phyloP scores from a whole-genome alignment of 2,329 filamentous ascomycete genomes.

The Ophiocordyceps polyrhachis-furcata region DNA sequence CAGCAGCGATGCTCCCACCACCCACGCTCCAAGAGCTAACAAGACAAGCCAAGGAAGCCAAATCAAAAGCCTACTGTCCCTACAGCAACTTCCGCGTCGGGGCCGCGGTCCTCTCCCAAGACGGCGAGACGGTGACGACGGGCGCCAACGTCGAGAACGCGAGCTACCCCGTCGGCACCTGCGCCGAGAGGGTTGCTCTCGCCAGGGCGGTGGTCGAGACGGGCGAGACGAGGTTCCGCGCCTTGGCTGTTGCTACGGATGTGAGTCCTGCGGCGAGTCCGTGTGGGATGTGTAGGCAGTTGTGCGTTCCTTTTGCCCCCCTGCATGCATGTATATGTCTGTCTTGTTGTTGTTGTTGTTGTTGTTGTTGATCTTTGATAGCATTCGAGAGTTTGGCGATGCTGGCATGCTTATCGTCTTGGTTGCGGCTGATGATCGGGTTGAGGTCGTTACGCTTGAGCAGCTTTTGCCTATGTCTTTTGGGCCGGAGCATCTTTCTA shows the following conservation, averaged over 20 bases:
- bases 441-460: conserved; percentile 48
- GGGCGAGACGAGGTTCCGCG: conserved; percentile 43
- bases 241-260: conserved; percentile 73
- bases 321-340: too few species aligned
- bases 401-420: conserved; percentile 65
- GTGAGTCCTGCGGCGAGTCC: conserved; percentile 51
- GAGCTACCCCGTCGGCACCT: conserved; percentile 83
- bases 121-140: conserved; percentile 18
- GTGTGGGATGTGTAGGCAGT: conserved; percentile 93
- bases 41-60: conserved; percentile 47
- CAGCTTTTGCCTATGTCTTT: conserved; percentile 53
- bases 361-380: too few species aligned
- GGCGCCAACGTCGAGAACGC: conserved; percentile 93
- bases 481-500: conserved; percentile 37
- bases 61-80: conserved; percentile 69
- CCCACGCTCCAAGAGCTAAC: conserved; percentile 47
- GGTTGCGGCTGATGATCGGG: conserved; percentile 71
- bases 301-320: conserved; percentile 31
- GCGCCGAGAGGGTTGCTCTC: conserved; percentile 82
- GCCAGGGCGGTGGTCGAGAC: conserved; percentile 44
- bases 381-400: conserved; percentile 59
- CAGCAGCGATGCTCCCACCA: conserved; percentile 11
- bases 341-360: too few species aligned
- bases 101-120: conserved; percentile 46
- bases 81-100: conserved; percentile 90